Percentiles rank a stretch among this genome's conserved stretches.
Evolutionary conservation across 2,329 filamentous ascomycete genomes (phyloP).

Genomic region (Plenodomus biglobosus): DNA sequence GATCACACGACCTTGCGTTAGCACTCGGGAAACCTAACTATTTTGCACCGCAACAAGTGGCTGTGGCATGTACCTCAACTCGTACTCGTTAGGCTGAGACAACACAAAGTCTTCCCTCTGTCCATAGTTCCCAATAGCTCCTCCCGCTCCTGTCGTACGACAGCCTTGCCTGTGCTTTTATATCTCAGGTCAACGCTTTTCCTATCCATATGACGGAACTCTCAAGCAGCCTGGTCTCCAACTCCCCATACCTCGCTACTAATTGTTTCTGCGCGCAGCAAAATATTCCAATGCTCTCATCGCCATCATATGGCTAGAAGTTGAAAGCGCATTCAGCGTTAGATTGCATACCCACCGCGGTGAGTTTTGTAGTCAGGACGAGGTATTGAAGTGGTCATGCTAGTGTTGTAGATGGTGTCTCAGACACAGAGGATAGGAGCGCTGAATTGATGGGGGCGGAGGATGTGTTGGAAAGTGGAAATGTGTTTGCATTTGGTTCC

Average conservation of each 20-base stretch:
- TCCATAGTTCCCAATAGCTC: not conserved
- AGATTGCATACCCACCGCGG: constrained; percentile 3
- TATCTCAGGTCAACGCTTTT: not conserved
- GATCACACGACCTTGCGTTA: no score
- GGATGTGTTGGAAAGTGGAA: not conserved
- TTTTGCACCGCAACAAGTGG: no score
- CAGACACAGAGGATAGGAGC: not conserved
- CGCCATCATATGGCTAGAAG: constrained; percentile 4
- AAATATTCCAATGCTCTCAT: not conserved
- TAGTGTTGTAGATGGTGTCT: not conserved
- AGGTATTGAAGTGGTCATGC: not conserved
- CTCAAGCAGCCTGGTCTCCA: not conserved
- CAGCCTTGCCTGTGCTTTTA: not conserved
- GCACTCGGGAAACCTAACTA: no score
- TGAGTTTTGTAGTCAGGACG: not conserved
- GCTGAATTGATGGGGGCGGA: not conserved
- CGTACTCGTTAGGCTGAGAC: not conserved
- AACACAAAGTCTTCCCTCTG: not conserved
- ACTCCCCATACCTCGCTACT: not conserved
- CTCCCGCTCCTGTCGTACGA: not conserved
- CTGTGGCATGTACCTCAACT: no score
- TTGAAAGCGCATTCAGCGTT: constrained; percentile 3
- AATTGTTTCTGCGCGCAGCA: not conserved
- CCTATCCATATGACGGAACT: not conserved
- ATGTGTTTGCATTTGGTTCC: not conserved